A percentile compares a stretch with the other conserved stretches of the same genome.
Evolutionary conservation across 495 filamentous ascomycete species (phyloP).

Genomic region (Aspergillus kassunensis): DNA sequence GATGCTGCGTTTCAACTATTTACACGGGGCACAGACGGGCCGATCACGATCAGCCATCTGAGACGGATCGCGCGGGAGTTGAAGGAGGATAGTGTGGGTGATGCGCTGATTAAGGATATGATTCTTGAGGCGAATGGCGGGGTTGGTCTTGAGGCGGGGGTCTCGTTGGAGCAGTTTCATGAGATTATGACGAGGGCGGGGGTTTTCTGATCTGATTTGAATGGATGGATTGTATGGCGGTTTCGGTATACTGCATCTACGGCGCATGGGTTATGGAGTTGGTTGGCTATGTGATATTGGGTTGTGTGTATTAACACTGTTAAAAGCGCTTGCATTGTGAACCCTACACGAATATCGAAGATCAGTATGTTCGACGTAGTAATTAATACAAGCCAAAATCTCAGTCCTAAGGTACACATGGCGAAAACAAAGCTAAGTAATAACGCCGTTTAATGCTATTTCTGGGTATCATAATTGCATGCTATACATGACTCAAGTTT

Average conservation of each 20-base stretch:
- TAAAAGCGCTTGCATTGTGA: too few relatives aligned
- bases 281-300: too few relatives aligned
- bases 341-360: too few relatives aligned
- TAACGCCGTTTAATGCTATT: conserved; percentile 14
- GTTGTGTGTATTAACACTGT: too few relatives aligned
- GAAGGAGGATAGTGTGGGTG: conserved; percentile 69
- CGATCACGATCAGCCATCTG: conserved; percentile 73
- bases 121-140: conserved; percentile 87
- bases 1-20: conserved; percentile 79
- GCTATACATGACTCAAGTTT: background rate
- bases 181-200: conserved; percentile 81
- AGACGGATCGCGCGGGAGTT: conserved; percentile 74
- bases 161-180: conserved; percentile 76
- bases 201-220: conserved; percentile 53
- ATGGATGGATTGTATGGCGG: background rate
- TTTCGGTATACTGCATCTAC: too few relatives aligned
- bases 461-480: conserved; percentile 24
- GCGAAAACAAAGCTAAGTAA: background rate
- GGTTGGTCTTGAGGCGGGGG: conserved; percentile 64
- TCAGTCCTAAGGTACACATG: background rate
- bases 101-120: conserved; percentile 85
- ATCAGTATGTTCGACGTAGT: too few relatives aligned
- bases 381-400: conserved; percentile 3
- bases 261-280: too few relatives aligned
- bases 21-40: conserved; percentile 46